These are phyloP conservation scores for Pestalotiopsis sp. DNA, from an alignment of 2,329 filamentous ascomycete genomes.

Conservation along the genomic window DNA sequence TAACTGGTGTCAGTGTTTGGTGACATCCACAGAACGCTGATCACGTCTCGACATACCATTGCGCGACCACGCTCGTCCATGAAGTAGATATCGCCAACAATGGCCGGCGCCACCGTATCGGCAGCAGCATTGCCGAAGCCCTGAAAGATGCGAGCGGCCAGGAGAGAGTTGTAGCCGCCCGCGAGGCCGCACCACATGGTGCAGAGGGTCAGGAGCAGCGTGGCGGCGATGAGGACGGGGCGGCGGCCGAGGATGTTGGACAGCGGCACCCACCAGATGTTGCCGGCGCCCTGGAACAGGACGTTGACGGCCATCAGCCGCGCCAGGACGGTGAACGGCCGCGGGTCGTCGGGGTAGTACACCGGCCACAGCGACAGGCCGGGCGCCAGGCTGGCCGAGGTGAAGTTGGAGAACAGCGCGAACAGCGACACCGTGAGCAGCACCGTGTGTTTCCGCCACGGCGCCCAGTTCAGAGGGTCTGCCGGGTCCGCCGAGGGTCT, in stretches of 20 bases:
- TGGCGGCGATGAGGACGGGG: conserved; percentile 32
- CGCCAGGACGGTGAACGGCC: conserved; percentile 13
- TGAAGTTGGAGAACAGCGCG: conserved; percentile 38
- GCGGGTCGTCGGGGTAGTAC: conserved; percentile 29
- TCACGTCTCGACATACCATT: conserved; percentile 27
- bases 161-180: conserved; percentile 24
- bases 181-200: conserved; percentile 31
- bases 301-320: conserved; percentile 25
- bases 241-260: conserved; percentile 38
- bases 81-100: conserved; percentile 40
- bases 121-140: conserved; percentile 36
- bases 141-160: conserved; percentile 35
- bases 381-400: conserved; percentile 33
- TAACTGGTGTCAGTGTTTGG: not conserved
- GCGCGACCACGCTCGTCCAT: conserved; percentile 37
- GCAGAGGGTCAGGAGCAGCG: conserved; percentile 29
- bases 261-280: conserved; percentile 40
- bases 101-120: conserved; percentile 35
- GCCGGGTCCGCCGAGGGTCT: conserved; percentile 32
- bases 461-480: conserved; percentile 39
- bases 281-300: conserved; percentile 35
- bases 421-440: conserved; percentile 33
- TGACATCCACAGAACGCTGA: not conserved
- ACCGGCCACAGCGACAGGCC: conserved; percentile 35
- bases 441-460: conserved; percentile 34